A percentile compares a stretch with the other conserved stretches of the same genome.
Conservation (phyloP, 1,139 yeast species). For the Geotrichum siamense region DNA sequence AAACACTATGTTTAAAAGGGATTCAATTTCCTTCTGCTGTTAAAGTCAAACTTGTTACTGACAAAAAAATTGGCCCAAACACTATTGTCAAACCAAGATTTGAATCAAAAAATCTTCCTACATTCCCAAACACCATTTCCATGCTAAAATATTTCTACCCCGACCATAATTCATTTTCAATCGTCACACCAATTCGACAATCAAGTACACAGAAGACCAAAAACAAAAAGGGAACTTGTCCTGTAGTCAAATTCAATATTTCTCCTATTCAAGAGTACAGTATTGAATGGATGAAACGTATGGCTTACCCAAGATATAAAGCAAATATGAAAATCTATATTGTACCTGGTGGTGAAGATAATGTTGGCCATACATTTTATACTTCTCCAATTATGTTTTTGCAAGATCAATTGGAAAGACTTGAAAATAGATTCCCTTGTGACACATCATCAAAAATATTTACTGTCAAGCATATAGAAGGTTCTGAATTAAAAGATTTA, state of each 20-base stretch:
- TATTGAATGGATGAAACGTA: slow-evolving; percentile 16
- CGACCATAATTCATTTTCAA: slow-evolving; percentile 6
- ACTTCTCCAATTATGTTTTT: slow-evolving; percentile 15
- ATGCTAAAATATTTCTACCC: slow-evolving; percentile 13
- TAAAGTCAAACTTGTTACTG: neutral
- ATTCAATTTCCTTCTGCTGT: neutral
- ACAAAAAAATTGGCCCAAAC: neutral
- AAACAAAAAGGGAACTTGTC: slow-evolving; percentile 18
- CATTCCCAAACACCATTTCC: slow-evolving; percentile 11
- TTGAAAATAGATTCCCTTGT: slow-evolving; percentile 1
- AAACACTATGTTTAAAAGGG: slow-evolving; percentile 12
- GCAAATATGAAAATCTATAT: slow-evolving; percentile 17
- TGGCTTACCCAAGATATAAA: slow-evolving; percentile 19
- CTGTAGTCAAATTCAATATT: slow-evolving; percentile 17
- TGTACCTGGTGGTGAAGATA: neutral
- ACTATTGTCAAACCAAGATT: neutral
- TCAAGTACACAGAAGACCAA: slow-evolving; percentile 14
- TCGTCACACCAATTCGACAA: slow-evolving; percentile 17
- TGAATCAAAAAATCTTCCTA: slow-evolving; percentile 3
- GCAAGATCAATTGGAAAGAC: slow-evolving; percentile 14
- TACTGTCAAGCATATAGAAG: neutral
- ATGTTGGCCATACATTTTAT: slow-evolving; percentile 4
- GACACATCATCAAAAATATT: slow-evolving; percentile 12
- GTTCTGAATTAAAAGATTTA: neutral
- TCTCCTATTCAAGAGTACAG: slow-evolving; percentile 16